Conservation (phyloP, 179 eudicot genomes). For the Spergularia azorica region DNA sequence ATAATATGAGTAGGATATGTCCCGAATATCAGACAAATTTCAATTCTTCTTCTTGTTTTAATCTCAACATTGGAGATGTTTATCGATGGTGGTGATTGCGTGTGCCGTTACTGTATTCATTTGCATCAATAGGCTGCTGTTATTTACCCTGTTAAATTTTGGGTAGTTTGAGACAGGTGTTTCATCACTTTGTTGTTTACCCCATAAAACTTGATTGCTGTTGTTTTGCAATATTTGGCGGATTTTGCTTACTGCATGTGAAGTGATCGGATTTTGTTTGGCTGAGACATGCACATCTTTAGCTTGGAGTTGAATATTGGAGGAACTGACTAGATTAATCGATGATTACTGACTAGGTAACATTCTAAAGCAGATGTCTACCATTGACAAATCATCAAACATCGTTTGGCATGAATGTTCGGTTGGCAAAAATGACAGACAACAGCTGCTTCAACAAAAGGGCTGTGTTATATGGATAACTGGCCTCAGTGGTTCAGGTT, state of each 20-base stretch:
- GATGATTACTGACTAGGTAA: slow-evolving; percentile 37
- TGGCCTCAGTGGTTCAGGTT: slow-evolving; percentile 97
- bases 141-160: not conserved
- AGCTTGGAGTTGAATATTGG: slow-evolving; percentile 2
- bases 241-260: slow-evolving; percentile 2
- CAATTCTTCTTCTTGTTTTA: not conserved
- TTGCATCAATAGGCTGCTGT: not conserved
- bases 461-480: slow-evolving; percentile 95
- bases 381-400: slow-evolving; percentile 57
- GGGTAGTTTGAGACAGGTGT: not conserved
- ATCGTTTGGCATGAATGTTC: slow-evolving; percentile 82
- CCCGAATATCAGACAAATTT: too few relatives aligned
- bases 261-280: not conserved
- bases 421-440: slow-evolving; percentile 66
- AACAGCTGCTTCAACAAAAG: slow-evolving; percentile 67
- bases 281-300: not conserved
- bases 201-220: not conserved
- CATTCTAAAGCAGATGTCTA: slow-evolving; percentile 36
- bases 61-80: not conserved
- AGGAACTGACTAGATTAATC: slow-evolving; percentile 16
- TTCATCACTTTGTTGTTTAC: not conserved
- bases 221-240: not conserved
- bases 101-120: not conserved
- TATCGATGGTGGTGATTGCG: not conserved
- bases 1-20: not conserved